A percentile compares a stretch with the other conserved stretches of the same genome.
Evolutionary conservation across 1,284 basidiomycete genomes (phyloP).

Genomic region (Chalciporus piperatoides): DNA sequence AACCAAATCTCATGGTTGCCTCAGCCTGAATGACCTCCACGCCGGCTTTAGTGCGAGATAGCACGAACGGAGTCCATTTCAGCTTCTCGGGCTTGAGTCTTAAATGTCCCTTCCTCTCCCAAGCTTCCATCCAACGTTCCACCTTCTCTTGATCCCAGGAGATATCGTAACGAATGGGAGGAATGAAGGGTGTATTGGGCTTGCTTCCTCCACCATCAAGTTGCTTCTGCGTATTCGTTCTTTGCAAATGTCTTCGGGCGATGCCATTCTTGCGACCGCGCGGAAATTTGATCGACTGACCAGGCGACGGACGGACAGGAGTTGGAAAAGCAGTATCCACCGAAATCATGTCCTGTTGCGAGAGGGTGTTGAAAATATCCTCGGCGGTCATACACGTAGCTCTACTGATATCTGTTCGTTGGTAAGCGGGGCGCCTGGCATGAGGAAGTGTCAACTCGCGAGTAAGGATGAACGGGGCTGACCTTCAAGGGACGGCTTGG

Average conservation of each 20-base stretch:
- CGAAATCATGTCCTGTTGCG: conserved; percentile 75
- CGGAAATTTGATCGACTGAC: conserved; percentile 69
- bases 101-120: conserved; percentile 81
- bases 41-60: conserved; percentile 54
- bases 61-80: conserved; percentile 93
- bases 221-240: conserved; percentile 49
- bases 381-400: conserved; percentile 91
- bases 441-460: conserved; percentile 17
- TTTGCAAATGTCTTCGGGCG: conserved; percentile 58
- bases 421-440: conserved; percentile 16
- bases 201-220: conserved; percentile 45
- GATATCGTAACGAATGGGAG: conserved; percentile 77
- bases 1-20: conserved; percentile 20
- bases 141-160: conserved; percentile 73
- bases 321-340: conserved; percentile 50
- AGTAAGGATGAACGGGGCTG: conserved; percentile 25
- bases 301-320: conserved; percentile 60
- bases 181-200: conserved; percentile 49
- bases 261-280: conserved; percentile 66
- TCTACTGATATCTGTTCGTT: conserved; percentile 70
- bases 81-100: conserved; percentile 81
- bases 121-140: conserved; percentile 60
- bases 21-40: conserved; percentile 35
- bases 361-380: conserved; percentile 81
- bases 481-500: conserved; percentile 73